Percentiles rank a stretch among this genome's conserved stretches.
phyloP scores from a whole-genome alignment of 2,329 filamentous ascomycete species.

The Trichoderma asperellum region DNA sequence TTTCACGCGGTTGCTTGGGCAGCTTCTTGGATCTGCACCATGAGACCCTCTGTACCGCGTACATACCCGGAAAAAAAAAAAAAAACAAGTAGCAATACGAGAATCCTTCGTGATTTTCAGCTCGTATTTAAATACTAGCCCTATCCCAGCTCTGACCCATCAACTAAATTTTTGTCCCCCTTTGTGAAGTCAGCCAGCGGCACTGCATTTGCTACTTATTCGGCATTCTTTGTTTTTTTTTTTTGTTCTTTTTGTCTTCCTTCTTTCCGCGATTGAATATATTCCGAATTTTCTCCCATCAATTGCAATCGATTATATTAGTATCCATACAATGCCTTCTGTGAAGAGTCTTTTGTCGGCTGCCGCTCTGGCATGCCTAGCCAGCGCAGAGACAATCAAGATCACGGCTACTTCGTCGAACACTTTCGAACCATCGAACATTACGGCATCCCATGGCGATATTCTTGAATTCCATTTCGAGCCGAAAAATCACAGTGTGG shows the following conservation, averaged over 20 bases:
- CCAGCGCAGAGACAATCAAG: conserved; percentile 40
- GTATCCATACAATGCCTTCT: conserved; percentile 36
- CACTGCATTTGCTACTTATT: background rate
- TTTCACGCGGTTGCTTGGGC: conserved; percentile 2
- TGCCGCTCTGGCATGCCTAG: conserved; percentile 35
- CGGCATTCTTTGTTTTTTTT: conserved; percentile 34
- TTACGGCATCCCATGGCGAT: conserved; percentile 42
- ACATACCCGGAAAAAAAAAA: background rate
- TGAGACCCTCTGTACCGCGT: conserved; percentile 1
- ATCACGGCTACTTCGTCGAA: conserved; percentile 42
- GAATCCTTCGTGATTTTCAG: background rate
- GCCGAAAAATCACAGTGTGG: conserved; percentile 45
- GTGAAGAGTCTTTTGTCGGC: conserved; percentile 37
- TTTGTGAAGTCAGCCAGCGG: background rate
- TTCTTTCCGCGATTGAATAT: background rate
- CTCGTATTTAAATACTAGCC: background rate
- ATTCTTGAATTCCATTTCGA: conserved; percentile 46
- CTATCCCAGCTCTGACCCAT: conserved; percentile 24
- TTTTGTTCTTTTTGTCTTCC: conserved; percentile 37
- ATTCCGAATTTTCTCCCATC: background rate
- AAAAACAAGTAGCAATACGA: conserved; percentile 9
- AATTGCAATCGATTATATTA: background rate
- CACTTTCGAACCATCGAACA: conserved; percentile 42
- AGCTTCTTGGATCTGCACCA: conserved; percentile 9
- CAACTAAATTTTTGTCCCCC: conserved; percentile 34